Base-by-base conservation (phyloP, 1,284 basidiomycete species). In the Athelia sp. region DNA sequence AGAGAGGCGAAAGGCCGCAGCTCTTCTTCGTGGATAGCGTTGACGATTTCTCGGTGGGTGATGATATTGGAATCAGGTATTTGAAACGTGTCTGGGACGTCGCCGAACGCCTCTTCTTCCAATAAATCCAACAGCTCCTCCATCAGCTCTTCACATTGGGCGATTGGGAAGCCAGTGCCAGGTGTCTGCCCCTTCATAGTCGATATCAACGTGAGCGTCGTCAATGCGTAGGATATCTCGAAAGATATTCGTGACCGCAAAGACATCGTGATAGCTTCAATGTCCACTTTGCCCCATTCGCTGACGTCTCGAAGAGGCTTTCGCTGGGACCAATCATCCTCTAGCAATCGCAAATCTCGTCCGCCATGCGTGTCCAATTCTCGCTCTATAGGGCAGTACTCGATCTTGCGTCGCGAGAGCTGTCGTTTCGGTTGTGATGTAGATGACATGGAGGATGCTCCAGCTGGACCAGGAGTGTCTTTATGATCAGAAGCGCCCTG, bases 221-320 rank as follows among this genome's bases (percentile, higher is more conserved):
- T 93, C 56, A 99, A 71, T 3, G 90, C 92, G 64, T 96, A 98
- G 3, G 92, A 85, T 40, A 97, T 71, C 63, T 99, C 95, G 40
- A 79, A 76, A 2, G 86, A 80, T 36, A 98, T 69, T 34, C 95
- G 76, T 31, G 91, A 96, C 34, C 93, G 85, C 46, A 99, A 69
- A 26, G 91, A 92, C 85, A 99, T 87, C 34, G 86, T 87, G 47
- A 99, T 74, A 8, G 83, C 84, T 61, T 95, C 91, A 47, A 98
- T 84, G 58, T 98, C 94, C 47, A 99, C 84, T 10, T 76, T 76
- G 17, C 92, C 92, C 79, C 86, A 92, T 56, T 88, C 93, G 62
- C 80, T 84, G 62, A 87, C 78, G 49, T 82, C 85, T 55, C 83
- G 81, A 54, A 85, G 73, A 36, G 72, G 78, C 47, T 79, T 79